Percentiles rank a stretch among this genome's conserved stretches.
Evolutionary conservation across 768 basidiomycete species (phyloP).

Genomic region (Leccinum variicolor): DNA sequence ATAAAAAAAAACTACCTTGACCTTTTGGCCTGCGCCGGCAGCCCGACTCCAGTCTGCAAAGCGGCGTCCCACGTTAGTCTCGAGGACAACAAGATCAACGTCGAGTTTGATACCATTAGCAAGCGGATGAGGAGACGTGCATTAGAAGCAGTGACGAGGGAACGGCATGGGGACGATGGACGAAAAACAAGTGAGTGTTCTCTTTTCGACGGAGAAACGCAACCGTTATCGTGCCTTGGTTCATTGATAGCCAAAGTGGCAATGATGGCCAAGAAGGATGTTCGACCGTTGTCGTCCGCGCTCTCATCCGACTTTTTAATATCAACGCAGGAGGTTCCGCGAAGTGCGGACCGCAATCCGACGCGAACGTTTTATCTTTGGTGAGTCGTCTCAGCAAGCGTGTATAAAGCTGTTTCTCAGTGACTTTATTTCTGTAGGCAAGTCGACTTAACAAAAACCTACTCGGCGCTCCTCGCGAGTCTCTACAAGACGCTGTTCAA

Average conservation of each 20-base stretch:
- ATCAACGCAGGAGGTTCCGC: conserved; percentile 91
- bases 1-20: too few relatives aligned
- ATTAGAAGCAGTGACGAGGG: too few relatives aligned
- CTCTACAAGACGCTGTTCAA: conserved; percentile 84
- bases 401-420: not conserved
- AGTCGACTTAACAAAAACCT: conserved; percentile 82
- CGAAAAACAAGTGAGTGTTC: too few relatives aligned
- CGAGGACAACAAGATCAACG: too few relatives aligned
- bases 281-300: conserved; percentile 57
- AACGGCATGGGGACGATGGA: too few relatives aligned
- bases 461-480: conserved; percentile 65
- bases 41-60: too few relatives aligned
- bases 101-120: too few relatives aligned
- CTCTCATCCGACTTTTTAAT: conserved; percentile 81
- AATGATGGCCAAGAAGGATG: conserved; percentile 89
- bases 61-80: too few relatives aligned
- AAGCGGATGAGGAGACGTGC: too few relatives aligned
- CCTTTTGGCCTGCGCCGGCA: too few relatives aligned
- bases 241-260: conserved; percentile 47
- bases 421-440: conserved; percentile 53
- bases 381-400: conserved; percentile 38
- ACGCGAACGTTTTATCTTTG: conserved; percentile 90
- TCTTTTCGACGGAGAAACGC: too few relatives aligned
- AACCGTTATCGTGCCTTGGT: too few relatives aligned
- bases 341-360: conserved; percentile 86